These are phyloP conservation scores for Phytophthora megakarya DNA, from an alignment of 352 stramenopile genomes.

Conservation along the genomic window DNA sequence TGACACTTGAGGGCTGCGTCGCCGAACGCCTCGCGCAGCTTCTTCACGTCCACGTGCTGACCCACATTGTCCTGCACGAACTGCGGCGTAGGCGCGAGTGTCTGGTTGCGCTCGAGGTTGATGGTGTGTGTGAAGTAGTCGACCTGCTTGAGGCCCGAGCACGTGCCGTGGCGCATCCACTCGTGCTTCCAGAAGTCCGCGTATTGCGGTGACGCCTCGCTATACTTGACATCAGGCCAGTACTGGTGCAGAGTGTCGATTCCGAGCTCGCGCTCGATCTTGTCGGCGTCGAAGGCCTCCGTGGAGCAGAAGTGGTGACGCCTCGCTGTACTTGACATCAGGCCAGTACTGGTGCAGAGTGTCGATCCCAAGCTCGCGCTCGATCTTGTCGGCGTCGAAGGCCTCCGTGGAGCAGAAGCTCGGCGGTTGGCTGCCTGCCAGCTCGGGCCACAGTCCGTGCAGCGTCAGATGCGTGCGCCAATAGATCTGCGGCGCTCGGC, in stretches of 20 bases:
- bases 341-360: slow-evolving; percentile 85
- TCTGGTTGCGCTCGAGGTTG: slow-evolving; percentile 77
- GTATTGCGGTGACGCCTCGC: slow-evolving; percentile 41
- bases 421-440: slow-evolving; percentile 63
- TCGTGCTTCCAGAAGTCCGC: too few species aligned
- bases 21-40: slow-evolving; percentile 52
- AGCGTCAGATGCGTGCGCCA: slow-evolving; percentile 90
- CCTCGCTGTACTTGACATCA: slow-evolving; percentile 77
- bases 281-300: slow-evolving; percentile 72
- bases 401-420: slow-evolving; percentile 80
- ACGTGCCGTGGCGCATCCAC: too few species aligned
- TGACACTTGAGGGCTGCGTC: slow-evolving; percentile 47
- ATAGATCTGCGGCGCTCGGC: slow-evolving; percentile 58
- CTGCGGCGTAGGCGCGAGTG: slow-evolving; percentile 58
- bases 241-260: slow-evolving; percentile 73
- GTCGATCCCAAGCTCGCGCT: slow-evolving; percentile 69
- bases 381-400: slow-evolving; percentile 70
- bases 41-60: slow-evolving; percentile 45
- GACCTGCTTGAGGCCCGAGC: slow-evolving; percentile 83
- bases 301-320: too few species aligned
- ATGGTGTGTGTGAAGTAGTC: slow-evolving; percentile 87
- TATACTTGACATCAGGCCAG: slow-evolving; percentile 90
- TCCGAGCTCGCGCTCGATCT: slow-evolving; percentile 69
- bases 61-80: slow-evolving; percentile 70
- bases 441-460: slow-evolving; percentile 90